Base-by-base conservation (phyloP, 208 protist genomes). In the Sergeia podlipaevii region DNA sequence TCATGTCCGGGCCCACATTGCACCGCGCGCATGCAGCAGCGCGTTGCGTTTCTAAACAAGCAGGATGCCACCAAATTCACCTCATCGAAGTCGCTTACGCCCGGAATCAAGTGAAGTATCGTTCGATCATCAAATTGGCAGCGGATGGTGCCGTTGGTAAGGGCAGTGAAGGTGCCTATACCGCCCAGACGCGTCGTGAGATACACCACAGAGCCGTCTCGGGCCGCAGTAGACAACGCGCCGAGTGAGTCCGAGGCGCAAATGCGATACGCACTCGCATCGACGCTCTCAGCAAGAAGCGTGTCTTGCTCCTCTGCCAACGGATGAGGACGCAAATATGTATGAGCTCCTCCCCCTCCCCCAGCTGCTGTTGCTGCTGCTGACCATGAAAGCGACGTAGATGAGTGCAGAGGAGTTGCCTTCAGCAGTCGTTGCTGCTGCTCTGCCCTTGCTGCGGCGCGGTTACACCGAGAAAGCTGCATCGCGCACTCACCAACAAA, bases 81-180 rank as follows among this genome's bases (percentile, higher is more conserved):
- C 55, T 90, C 85, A 15, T 74, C 70, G 29, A 74, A 49, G 51
- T 81, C 73, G 51, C 81, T 72, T 15, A 44, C 48, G n/a, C 74
- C 83, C 0, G 86, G 86, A 11, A 83, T 58, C n/a, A 93, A 57
- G 13, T 68, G 71, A 17, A 93, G 60, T 45, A 93, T 65, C 13
- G 82, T 87, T 38, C 86, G 81, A 44, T 93, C 86, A 50, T 87
- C 75, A 49, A 93, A 93, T 52, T 77, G 71, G 53, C 65, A 80
- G 10, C 86, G 82, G 23, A 88, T 58, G 26, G 72, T 78, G 33
- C 86, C 86, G 73, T 93, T 93, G 17, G 79, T 88, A 13, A 89
- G 65, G 0, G 86, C 86, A 3, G 80, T 78, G 60, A 93, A 93
- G 42, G 58, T 84, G 29, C 82, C 86, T 7, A 93, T 65, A 26